These are phyloP conservation scores for Suillus clintonianus DNA, from an alignment of 768 basidiomycete species.

Conservation along the genomic window DNA sequence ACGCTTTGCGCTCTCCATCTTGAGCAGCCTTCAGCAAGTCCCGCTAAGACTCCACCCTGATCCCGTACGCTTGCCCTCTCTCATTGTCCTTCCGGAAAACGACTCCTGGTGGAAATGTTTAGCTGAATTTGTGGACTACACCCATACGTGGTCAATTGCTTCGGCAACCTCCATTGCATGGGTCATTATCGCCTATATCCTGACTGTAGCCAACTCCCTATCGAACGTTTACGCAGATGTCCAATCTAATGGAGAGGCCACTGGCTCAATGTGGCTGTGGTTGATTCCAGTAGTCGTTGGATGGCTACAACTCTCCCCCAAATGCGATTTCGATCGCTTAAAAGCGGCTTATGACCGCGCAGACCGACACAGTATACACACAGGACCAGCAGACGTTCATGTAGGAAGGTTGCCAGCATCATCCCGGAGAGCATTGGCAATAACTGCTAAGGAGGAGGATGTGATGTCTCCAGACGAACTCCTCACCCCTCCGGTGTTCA, in stretches of 20 bases:
- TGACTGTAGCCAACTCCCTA: slow-evolving; percentile 32
- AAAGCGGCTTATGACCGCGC: slow-evolving; percentile 26
- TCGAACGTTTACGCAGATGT: not conserved
- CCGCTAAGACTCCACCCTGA: slow-evolving; percentile 29
- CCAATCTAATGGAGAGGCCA: slow-evolving; percentile 1
- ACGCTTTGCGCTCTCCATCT: slow-evolving; percentile 24
- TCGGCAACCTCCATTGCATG: slow-evolving; percentile 36
- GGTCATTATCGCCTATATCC: slow-evolving; percentile 29
- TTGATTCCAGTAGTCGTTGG: slow-evolving; percentile 36
- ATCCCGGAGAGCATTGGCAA: not conserved
- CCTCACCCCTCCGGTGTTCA: slow-evolving; percentile 3
- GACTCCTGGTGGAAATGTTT: slow-evolving; percentile 39
- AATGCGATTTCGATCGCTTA: slow-evolving; percentile 33
- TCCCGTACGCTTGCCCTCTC: slow-evolving; percentile 31
- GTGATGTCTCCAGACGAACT: slow-evolving; percentile 15
- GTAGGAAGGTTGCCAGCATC: not conserved
- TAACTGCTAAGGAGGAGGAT: not conserved
- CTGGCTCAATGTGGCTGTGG: slow-evolving; percentile 39
- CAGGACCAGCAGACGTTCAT: not conserved
- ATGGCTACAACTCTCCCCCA: slow-evolving; percentile 37
- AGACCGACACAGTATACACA: slow-evolving; percentile 21
- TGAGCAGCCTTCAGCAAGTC: slow-evolving; percentile 40
- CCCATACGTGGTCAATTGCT: slow-evolving; percentile 37
- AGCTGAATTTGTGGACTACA: slow-evolving; percentile 30
- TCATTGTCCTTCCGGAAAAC: slow-evolving; percentile 38